Evolutionary conservation across 768 basidiomycete genomes (phyloP).

Genomic region (Xerocomus spinulosus): DNA sequence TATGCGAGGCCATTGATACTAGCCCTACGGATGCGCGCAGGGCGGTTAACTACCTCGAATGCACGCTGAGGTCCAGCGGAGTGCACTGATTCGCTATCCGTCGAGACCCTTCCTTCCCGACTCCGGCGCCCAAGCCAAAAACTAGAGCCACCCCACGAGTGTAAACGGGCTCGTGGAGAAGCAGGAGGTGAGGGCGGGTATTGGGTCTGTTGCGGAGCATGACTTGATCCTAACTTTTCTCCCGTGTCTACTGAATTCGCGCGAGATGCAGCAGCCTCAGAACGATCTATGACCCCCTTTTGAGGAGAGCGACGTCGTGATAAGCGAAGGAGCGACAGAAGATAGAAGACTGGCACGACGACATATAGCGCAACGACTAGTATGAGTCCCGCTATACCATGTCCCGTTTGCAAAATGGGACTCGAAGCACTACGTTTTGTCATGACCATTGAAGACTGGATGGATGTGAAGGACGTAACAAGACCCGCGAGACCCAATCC

Average conservation of each 20-base stretch:
- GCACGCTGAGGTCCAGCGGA: constrained; percentile 35
- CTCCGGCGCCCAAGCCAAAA: constrained; percentile 35
- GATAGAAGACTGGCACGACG: constrained; percentile 40
- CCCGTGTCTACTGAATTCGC: constrained; percentile 37
- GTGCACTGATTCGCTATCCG: constrained; percentile 35
- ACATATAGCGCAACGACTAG: constrained; percentile 61
- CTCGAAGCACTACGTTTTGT: constrained; percentile 32
- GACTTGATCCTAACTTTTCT: constrained; percentile 36
- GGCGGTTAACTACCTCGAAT: constrained; percentile 50
- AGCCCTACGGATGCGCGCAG: constrained; percentile 49
- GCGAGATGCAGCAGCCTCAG: constrained; percentile 28
- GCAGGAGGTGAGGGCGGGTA: constrained; percentile 30
- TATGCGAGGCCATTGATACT: constrained; percentile 41
- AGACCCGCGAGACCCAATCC: constrained; percentile 61
- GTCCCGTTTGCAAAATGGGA: constrained; percentile 48
- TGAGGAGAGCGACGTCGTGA: constrained; percentile 6
- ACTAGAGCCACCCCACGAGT: constrained; percentile 37
- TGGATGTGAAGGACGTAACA: constrained; percentile 57
- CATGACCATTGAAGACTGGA: constrained; percentile 28
- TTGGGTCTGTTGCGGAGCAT: constrained; percentile 28
- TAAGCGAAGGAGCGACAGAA: constrained; percentile 27
- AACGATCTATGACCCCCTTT: constrained; percentile 20
- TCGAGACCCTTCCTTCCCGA: constrained; percentile 35
- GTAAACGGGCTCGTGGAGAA: constrained; percentile 30
- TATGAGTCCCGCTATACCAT: constrained; percentile 61